A percentile compares a stretch with the other conserved stretches of the same genome.
These are phyloP conservation scores for Leccinellum luteum DNA, from an alignment of 768 basidiomycete species.

Conservation along the genomic window DNA sequence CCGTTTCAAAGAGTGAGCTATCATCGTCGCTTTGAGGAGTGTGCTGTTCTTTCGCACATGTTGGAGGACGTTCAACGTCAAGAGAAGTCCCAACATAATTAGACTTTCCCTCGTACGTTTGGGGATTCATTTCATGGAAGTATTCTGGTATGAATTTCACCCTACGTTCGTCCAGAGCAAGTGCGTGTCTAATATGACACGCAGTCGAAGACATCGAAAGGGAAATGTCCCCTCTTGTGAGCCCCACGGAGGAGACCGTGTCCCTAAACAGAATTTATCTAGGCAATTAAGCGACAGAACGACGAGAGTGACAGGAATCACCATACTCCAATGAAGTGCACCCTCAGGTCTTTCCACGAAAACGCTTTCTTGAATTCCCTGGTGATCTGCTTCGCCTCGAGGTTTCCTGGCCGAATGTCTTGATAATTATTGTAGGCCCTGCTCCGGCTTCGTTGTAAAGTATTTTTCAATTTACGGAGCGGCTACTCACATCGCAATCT, in stretches of 20 bases:
- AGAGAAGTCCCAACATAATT: not conserved
- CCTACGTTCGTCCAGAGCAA: not conserved
- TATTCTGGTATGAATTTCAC: not conserved
- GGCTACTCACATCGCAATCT: not conserved
- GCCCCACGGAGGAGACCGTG: not conserved
- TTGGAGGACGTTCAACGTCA: not conserved
- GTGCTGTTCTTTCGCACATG: accelerated
- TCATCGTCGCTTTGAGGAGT: not conserved
- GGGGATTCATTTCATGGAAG: not conserved
- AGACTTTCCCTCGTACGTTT: not conserved
- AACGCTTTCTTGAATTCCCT: not conserved
- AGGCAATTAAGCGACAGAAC: not conserved
- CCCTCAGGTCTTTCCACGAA: not conserved
- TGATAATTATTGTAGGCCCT: not conserved
- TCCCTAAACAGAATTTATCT: not conserved
- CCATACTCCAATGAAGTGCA: not conserved
- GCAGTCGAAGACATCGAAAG: not conserved
- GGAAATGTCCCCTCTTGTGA: not conserved
- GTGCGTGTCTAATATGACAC: not conserved
- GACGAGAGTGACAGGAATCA: not conserved
- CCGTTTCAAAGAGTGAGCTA: not conserved
- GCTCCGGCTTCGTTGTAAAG: not conserved
- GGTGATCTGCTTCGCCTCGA: not conserved
- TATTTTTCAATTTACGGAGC: not conserved
- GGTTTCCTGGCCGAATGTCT: not conserved